Percentiles rank a stretch among this genome's conserved stretches.
Conservation (phyloP, 805 yeast genomes). For the Ogataea polymorpha region DNA sequence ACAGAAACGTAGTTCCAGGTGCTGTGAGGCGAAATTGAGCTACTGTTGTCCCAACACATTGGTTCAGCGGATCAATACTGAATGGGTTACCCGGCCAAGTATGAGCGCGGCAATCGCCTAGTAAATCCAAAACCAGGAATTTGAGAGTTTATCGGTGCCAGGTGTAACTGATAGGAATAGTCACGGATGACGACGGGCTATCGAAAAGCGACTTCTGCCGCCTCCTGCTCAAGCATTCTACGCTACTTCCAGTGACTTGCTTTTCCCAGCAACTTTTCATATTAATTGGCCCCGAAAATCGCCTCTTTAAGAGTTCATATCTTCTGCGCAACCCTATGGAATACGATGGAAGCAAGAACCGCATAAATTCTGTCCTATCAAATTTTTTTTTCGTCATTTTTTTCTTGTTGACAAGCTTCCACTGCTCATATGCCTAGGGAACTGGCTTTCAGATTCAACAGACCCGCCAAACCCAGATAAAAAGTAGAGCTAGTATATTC, state of each 20-base stretch:
- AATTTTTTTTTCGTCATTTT: slow-evolving; percentile 7
- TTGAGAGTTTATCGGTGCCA: slow-evolving; percentile 4
- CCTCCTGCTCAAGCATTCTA: background rate
- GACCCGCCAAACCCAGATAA: slow-evolving; percentile 36
- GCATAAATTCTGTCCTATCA: slow-evolving; percentile 1
- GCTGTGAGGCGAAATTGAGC: too few relatives aligned
- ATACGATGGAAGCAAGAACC: background rate
- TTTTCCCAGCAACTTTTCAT: too few relatives aligned
- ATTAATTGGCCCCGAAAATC: too few relatives aligned
- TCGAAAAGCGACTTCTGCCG: background rate
- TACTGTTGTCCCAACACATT: too few relatives aligned
- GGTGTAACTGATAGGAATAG: slow-evolving; percentile 4
- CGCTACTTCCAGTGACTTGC: too few relatives aligned
- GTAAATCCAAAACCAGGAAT: slow-evolving; percentile 7
- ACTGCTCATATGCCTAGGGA: slow-evolving; percentile 27
- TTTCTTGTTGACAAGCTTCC: background rate
- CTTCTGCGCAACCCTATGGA: background rate
- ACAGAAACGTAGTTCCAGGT: too few relatives aligned
- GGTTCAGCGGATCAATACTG: background rate
- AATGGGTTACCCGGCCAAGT: slow-evolving; percentile 6
- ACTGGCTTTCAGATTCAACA: slow-evolving; percentile 31
- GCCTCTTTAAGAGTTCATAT: background rate
- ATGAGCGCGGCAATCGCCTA: slow-evolving; percentile 13
- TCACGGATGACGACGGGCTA: background rate
- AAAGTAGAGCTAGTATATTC: slow-evolving; percentile 5